Base-by-base conservation (phyloP, 139 green algal genomes). In the Chlamydomonas sp. region DNA sequence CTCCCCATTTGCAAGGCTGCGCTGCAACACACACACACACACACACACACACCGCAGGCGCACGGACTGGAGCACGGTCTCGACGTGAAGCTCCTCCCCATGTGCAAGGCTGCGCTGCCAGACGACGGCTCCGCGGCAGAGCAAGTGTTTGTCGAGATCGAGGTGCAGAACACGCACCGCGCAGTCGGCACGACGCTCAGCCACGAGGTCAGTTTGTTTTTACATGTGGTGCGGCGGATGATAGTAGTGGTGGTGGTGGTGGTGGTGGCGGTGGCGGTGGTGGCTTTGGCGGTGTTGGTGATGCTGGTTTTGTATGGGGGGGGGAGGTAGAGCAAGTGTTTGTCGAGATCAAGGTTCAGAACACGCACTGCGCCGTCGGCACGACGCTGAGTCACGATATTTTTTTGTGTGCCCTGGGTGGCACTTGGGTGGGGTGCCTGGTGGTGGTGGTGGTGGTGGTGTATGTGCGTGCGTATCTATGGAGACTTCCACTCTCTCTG, bases 361-460 rank as follows among this genome's bases (percentile, higher is more conserved):
- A 98, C 80, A 88, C 79, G 10, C 83, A 95, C 82, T 74, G 91
- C 29, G 90, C 91, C 5, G 91, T 93, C 13, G 92, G 92, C 37
- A 91, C 92, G 35, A 97, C 91, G 29, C 84, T 97, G 31, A 86
- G 70, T 33, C 88, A 97, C 68, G 91, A 97, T 72, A 33, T n/a
- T n/a, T n/a, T n/a, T n/a, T n/a, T n/a, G n/a, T n/a, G n/a, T n/a
- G n/a, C n/a, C n/a, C n/a, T n/a, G n/a, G n/a, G n/a, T n/a, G n/a
- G n/a, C n/a, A n/a, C n/a, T n/a, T n/a, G n/a, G n/a, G n/a, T n/a
- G n/a, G n/a, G n/a, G n/a, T n/a, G n/a, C n/a, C n/a, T n/a, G n/a
- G n/a, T n/a, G n/a, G n/a, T n/a, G n/a, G n/a, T n/a, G n/a, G n/a
- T n/a, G n/a, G n/a, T n/a, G n/a, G n/a, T n/a, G n/a, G n/a, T n/a